phyloP scores from a whole-genome alignment of 495 filamentous ascomycete species.

The Cairneyella variabilis region DNA sequence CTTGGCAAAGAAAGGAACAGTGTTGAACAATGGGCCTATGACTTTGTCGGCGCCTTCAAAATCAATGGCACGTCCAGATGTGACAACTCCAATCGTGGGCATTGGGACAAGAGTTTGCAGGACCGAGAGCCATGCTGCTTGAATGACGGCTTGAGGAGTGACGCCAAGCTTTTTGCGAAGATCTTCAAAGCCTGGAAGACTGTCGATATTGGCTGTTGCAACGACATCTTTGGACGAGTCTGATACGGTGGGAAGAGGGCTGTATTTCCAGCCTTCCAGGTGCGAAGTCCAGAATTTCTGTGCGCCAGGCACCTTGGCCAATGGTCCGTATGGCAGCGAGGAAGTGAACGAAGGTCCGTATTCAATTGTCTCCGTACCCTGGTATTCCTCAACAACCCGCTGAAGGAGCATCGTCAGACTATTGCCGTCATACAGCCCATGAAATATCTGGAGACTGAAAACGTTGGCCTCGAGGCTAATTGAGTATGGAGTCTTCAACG shows the following conservation, averaged over 20 bases:
- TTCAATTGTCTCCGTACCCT: slow-evolving; percentile 9
- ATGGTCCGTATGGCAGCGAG: slow-evolving; percentile 50
- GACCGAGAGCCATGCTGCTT: slow-evolving; percentile 62
- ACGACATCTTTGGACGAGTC: slow-evolving; percentile 25
- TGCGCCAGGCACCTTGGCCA: slow-evolving; percentile 50
- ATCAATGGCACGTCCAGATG: slow-evolving; percentile 67
- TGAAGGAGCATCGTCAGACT: slow-evolving; percentile 66
- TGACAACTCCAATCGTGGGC: slow-evolving; percentile 59
- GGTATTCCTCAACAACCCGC: slow-evolving; percentile 47
- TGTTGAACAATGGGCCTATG: slow-evolving; percentile 89
- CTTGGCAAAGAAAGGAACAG: slow-evolving; percentile 63
- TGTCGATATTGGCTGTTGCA: slow-evolving; percentile 23
- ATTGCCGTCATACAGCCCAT: slow-evolving; percentile 84
- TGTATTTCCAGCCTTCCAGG: slow-evolving; percentile 15
- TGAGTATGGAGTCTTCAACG: slow-evolving; percentile 29
- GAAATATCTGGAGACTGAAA: slow-evolving; percentile 67
- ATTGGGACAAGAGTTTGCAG: slow-evolving; percentile 36
- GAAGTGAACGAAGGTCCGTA: slow-evolving; percentile 46
- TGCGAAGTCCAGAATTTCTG: slow-evolving; percentile 61
- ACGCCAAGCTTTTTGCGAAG: slow-evolving; percentile 54
- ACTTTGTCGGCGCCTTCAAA: slow-evolving; percentile 61
- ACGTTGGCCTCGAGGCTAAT: slow-evolving; percentile 37
- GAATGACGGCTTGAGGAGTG: slow-evolving; percentile 71
- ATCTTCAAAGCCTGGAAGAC: slow-evolving; percentile 38
- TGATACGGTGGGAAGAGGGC: background rate